phyloP scores from a whole-genome alignment of 1,284 basidiomycete species.

The Rhodotorula sp. region DNA sequence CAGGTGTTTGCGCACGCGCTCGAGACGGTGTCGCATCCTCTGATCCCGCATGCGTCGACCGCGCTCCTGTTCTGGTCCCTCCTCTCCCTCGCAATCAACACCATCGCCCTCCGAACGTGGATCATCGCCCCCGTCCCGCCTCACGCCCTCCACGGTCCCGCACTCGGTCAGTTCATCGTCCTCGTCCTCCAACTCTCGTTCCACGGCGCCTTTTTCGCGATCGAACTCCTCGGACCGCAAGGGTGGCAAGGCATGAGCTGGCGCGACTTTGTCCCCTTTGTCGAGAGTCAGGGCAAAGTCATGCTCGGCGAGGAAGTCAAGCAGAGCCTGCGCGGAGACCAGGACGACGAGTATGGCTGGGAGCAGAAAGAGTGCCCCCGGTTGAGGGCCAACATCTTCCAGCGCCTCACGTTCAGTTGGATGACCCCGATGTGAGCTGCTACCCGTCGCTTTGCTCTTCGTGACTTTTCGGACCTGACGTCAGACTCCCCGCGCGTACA shows the following conservation, averaged over 20 bases:
- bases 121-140: slow-evolving; percentile 46
- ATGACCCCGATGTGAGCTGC: slow-evolving; percentile 66
- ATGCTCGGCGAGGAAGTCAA: slow-evolving; percentile 26
- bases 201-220: slow-evolving; percentile 60
- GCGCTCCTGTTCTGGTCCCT: slow-evolving; percentile 82
- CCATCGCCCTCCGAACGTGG: slow-evolving; percentile 64
- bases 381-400: slow-evolving; percentile 73
- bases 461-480: background rate
- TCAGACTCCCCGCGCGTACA: background rate
- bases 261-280: slow-evolving; percentile 40
- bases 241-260: slow-evolving; percentile 37
- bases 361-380: slow-evolving; percentile 67
- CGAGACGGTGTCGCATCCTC: slow-evolving; percentile 32
- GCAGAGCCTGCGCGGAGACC: slow-evolving; percentile 29
- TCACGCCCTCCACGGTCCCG: slow-evolving; percentile 43
- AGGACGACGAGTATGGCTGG: slow-evolving; percentile 42
- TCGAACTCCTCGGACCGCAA: slow-evolving; percentile 74
- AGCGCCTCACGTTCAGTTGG: slow-evolving; percentile 68
- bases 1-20: slow-evolving; percentile 36
- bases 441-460: background rate
- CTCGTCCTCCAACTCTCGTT: slow-evolving; percentile 57
- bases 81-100: slow-evolving; percentile 58
- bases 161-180: slow-evolving; percentile 53
- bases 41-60: slow-evolving; percentile 60
- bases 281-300: slow-evolving; percentile 49